Evolutionary conservation across 768 basidiomycete genomes (phyloP), one percentile per base, ranked within the genome.

Genomic region (Sporobolomyces pararoseus): DNA sequence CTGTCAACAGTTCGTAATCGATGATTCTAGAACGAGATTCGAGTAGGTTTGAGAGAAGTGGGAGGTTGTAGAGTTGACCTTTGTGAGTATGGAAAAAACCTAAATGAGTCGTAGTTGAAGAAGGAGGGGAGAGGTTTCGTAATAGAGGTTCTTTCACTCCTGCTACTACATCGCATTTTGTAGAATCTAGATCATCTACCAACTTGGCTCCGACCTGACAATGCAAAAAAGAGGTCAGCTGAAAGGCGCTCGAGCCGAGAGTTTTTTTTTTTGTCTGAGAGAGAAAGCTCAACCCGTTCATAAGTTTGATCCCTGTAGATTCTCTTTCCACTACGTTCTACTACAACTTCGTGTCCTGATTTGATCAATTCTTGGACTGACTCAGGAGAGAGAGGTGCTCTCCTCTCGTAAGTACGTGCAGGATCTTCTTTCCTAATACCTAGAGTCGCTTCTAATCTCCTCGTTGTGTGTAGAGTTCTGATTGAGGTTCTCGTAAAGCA

Each of bases 11-110:
- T 76, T 96, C 93, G 75, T 90, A 93, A 78, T 96, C 93, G 62
- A 96, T 83, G 19, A 95, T 79, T 10, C 54, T 53, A 27, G 63
- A 34, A 0, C n/a, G 10, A 0, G 71, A n/a, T 14, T 74, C 60
- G 46, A 80, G 60, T 53, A 78, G 77, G 4, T 79, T 79, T 12
- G 88, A 82, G 3, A 96, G 83, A 0, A 96, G 81, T 0, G 87
- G 85, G 77, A 88, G 89, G 75, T 95, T 96, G 80, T 94, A 94
- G 9, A 82, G 79, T 79, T 95, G 90, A 0, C 89, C 89, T 79
- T 65, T 63, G 65, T 65, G 58, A 31, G 42, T 42, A 46, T 65
- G 55, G 49, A 89, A 91, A 83, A 96, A 95, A 87, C 93, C 91
- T 64, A 94, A 79, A 75, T 93, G 88, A 1, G 88, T 91, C 37